Base-by-base conservation (phyloP, 495 filamentous ascomycete species). In the Penicillium malachiteum region DNA sequence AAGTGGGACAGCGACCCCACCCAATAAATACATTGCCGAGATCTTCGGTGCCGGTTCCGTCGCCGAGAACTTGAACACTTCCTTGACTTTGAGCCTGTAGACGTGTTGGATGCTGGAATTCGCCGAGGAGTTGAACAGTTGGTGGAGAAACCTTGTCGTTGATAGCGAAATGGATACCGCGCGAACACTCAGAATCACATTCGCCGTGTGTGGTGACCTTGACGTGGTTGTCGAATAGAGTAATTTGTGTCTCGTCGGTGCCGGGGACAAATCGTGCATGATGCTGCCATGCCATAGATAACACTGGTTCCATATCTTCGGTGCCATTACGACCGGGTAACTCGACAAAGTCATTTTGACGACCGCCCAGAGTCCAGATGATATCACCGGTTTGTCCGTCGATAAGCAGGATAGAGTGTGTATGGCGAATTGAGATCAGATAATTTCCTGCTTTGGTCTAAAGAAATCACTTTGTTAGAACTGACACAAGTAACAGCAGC, bases 351-450 rank as follows among this genome's bases (percentile, higher is more conserved):
- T 57, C 32, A 40, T 60, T 66, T 16, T 17, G 46, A 13, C 32
- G 48, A 13, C 79, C 81, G 38, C 75, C 65, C 32, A 83, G 62
- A 7, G 69, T 72, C 81, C 79, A 83, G 52, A 81, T 72, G 45
- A 81, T 72, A 11, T 60, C 63, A 35, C 81, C 79, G 26, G 73
- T 70, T n/a, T 66, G 72, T 12, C 77, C 79, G 43, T 77, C 74
- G 52, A 83, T 74, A 38, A 77, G 76, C 58, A 72, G 71, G 34
- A 83, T 69, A 35, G 75, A 67, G 57, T 71, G 71, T 12, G 70
- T 70, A 54, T 80, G 72, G 12, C 80, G 77, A n/a, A 73, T 72
- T 0, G 78, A 82, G 40, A 83, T 72, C 12, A 83, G 63, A 55
- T 79, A 83, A 59, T 80, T 75, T n/a, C 79, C 77, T 6, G 58